Conservation (phyloP, 192 early-diverging fungal species). For the Phlyctochytrium arcticum region DNA sequence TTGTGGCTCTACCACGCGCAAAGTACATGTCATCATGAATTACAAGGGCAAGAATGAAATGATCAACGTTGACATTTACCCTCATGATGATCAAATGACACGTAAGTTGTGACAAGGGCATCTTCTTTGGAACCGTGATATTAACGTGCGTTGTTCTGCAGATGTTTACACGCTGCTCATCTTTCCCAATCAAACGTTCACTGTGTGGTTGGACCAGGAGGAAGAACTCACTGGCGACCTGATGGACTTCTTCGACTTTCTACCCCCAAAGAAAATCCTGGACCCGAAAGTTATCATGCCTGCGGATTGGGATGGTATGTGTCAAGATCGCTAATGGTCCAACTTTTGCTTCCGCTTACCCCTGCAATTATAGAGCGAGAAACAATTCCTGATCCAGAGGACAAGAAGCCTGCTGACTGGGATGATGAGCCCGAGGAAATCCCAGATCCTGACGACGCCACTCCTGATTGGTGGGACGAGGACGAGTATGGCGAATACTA, state of each 20-base stretch:
- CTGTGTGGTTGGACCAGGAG: conserved; percentile 41
- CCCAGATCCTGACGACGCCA: conserved; percentile 73
- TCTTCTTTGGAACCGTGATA: neutral
- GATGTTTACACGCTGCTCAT: conserved; percentile 48
- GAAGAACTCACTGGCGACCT: conserved; percentile 31
- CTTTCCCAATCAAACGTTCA: conserved; percentile 45
- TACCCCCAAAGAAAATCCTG: conserved; percentile 40
- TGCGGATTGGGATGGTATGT: conserved; percentile 23
- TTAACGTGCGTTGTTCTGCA: neutral
- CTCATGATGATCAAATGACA: conserved; percentile 39
- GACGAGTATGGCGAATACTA: conserved; percentile 53
- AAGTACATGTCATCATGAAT: conserved; percentile 42
- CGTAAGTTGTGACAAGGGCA: conserved; percentile 14
- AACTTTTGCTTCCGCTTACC: neutral
- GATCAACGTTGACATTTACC: conserved; percentile 38
- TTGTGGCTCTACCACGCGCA: conserved; percentile 38
- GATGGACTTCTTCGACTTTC: conserved; percentile 44
- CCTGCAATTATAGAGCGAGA: conserved; percentile 46
- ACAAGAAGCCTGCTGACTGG: conserved; percentile 69
- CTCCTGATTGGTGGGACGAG: conserved; percentile 84
- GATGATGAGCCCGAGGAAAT: conserved; percentile 76
- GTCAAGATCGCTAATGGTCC: neutral
- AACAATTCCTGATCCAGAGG: conserved; percentile 67
- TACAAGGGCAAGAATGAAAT: conserved; percentile 51
- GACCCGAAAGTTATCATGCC: conserved; percentile 40